Conservation (phyloP, 2,329 filamentous ascomycete genomes). For the Huntiella savannae region DNA sequence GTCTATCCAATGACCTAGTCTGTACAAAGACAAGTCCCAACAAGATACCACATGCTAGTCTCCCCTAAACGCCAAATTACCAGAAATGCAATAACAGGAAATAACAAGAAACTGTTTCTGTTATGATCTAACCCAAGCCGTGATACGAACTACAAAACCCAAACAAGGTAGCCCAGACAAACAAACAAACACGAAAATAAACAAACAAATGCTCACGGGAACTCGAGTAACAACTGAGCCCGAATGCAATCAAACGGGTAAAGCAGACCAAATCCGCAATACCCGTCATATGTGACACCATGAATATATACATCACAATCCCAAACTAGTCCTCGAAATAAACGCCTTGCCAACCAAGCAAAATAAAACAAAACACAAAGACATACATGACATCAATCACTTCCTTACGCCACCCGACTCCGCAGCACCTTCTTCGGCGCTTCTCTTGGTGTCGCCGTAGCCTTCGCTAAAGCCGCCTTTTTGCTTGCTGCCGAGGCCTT, state of each 20-base stretch:
- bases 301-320: not conserved
- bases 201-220: not conserved
- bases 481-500: constrained; percentile 36
- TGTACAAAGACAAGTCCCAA: not conserved
- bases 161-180: not conserved
- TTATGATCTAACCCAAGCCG: not conserved
- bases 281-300: not conserved
- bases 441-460: constrained; percentile 26
- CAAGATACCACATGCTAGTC: not conserved
- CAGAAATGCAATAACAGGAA: not conserved
- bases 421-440: constrained; percentile 34
- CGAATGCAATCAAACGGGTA: not conserved
- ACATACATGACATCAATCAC: not conserved
- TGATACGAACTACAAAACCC: not conserved
- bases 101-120: constrained; percentile 2
- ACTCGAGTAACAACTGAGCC: not conserved
- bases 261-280: not conserved
- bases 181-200: not conserved
- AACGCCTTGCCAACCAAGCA: not conserved
- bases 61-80: not conserved
- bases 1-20: not conserved
- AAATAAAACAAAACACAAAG: not conserved
- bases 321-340: not conserved
- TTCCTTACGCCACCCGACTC: constrained; percentile 23
- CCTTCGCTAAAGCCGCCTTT: constrained; percentile 29